Conservation (phyloP, 345 rosid species). For the Salix viminalis region DNA sequence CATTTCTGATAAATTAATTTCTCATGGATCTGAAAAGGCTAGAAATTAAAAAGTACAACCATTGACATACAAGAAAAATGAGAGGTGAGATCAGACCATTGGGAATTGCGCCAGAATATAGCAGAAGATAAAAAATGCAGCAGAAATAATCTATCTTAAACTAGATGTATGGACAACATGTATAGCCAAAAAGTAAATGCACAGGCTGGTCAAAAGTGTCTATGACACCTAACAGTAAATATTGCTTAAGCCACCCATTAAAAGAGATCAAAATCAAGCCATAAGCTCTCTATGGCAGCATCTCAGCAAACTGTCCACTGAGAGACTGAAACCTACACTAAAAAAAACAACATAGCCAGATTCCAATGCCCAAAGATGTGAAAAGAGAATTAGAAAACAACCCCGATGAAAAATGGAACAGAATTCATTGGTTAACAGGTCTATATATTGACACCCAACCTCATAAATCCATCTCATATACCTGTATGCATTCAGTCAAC, state of each 20-base stretch:
- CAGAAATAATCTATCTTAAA: not conserved
- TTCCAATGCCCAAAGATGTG: not conserved
- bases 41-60: not conserved
- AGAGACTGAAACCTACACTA: not conserved
- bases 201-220: not conserved
- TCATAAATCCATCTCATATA: slow-evolving; percentile 15
- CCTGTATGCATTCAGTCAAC: slow-evolving; percentile 94
- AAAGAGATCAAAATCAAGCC: not conserved
- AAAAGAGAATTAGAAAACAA: too few relatives aligned
- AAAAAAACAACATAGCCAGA: not conserved
- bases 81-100: not conserved
- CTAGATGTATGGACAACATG: not conserved
- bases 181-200: not conserved
- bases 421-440: too few relatives aligned
- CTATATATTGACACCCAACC: not conserved
- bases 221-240: not conserved
- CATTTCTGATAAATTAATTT: not conserved
- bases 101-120: not conserved
- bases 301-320: not conserved
- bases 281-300: not conserved
- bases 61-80: not conserved
- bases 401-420: not conserved
- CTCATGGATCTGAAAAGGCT: not conserved
- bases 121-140: not conserved
- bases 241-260: not conserved